Evolutionary conservation across 1,139 yeast species (phyloP).

Genomic region (Blastobotrys aristatus): DNA sequence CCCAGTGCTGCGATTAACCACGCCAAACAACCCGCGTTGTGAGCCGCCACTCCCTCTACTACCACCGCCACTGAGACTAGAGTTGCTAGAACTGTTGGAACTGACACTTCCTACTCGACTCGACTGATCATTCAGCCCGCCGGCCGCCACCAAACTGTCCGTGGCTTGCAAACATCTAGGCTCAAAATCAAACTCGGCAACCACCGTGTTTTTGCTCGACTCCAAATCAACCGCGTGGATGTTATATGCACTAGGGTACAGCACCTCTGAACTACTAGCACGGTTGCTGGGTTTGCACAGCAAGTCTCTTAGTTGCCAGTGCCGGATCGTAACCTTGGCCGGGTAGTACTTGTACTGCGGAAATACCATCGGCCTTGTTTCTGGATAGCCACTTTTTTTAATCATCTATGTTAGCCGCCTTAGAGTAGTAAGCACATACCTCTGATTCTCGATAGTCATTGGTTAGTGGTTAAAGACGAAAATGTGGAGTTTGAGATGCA

Average conservation of each 20-base stretch:
- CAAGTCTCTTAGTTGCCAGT: constrained; percentile 86
- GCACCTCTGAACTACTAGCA: constrained; percentile 35
- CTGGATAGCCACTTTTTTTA: constrained; percentile 1
- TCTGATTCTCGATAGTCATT: neutral
- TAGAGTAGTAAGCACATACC: too few relatives aligned
- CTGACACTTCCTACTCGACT: neutral
- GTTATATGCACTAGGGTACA: constrained; percentile 47
- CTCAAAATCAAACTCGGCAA: constrained; percentile 49
- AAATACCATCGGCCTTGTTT: constrained; percentile 19
- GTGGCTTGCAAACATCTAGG: constrained; percentile 68
- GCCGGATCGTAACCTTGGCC: constrained; percentile 37
- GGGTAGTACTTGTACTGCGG: constrained; percentile 23
- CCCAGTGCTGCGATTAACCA: constrained; percentile 48
- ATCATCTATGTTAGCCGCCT: neutral
- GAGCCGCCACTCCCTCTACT: constrained; percentile 14
- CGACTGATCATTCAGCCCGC: constrained; percentile 50
- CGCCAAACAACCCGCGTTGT: constrained; percentile 53
- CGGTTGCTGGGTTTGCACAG: constrained; percentile 38
- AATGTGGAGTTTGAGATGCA: neutral
- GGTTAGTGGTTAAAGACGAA: too few relatives aligned
- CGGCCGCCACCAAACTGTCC: constrained; percentile 58
- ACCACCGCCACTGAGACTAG: neutral
- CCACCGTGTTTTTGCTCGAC: constrained; percentile 35
- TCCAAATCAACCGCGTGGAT: constrained; percentile 43
- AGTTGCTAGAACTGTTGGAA: constrained; percentile 18